Conservation (phyloP, 305 asterid genomes). For the Fraxinus velutina region DNA sequence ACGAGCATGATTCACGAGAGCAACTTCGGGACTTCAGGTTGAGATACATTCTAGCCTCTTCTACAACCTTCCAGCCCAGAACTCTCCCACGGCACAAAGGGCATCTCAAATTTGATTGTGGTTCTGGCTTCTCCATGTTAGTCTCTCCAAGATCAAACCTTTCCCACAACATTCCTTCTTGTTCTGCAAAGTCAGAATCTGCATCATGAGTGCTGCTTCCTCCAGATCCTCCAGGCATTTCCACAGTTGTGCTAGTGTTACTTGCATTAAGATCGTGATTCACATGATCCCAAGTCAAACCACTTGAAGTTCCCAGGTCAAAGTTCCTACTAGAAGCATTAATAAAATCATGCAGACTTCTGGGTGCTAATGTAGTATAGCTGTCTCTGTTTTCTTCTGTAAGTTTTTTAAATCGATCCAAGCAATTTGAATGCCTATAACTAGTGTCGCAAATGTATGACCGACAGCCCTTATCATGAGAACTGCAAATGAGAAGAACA, state of each 20-base stretch:
- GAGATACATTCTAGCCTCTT: slow-evolving; percentile 72
- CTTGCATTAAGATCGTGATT: slow-evolving; percentile 17
- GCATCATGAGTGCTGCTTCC: slow-evolving; percentile 18
- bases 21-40: slow-evolving; percentile 71
- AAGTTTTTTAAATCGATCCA: slow-evolving; percentile 81
- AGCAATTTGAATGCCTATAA: slow-evolving; percentile 87
- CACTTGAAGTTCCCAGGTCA: slow-evolving; percentile 30
- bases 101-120: slow-evolving; percentile 53
- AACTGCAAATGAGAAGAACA: slow-evolving; percentile 84
- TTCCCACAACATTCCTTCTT: slow-evolving; percentile 29
- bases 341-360: slow-evolving; percentile 31
- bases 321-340: slow-evolving; percentile 30
- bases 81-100: slow-evolving; percentile 89
- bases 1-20: slow-evolving; percentile 73
- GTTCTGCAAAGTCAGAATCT: slow-evolving; percentile 26
- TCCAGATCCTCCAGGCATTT: slow-evolving; percentile 27
- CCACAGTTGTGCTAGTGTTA: slow-evolving; percentile 21
- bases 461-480: slow-evolving; percentile 80
- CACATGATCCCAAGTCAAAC: slow-evolving; percentile 21
- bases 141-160: slow-evolving; percentile 31
- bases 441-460: slow-evolving; percentile 93
- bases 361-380: slow-evolving; percentile 32
- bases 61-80: slow-evolving; percentile 77
- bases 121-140: slow-evolving; percentile 35
- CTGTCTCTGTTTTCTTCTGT: slow-evolving; percentile 46